phyloP scores from a whole-genome alignment of 345 rosid species.

The Eutrema yunnanense region DNA sequence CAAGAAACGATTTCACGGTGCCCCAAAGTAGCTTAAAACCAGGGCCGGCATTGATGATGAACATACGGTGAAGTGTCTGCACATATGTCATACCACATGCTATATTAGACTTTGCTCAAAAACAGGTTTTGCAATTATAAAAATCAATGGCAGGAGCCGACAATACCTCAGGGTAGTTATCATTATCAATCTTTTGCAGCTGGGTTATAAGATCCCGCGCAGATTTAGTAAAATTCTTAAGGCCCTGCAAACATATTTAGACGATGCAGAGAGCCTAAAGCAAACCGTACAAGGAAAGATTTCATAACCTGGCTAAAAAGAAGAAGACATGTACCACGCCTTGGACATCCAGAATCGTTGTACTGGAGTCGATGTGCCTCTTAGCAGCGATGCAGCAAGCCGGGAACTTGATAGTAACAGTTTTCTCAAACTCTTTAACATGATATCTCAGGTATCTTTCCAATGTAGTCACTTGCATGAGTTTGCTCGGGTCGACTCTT shows the following conservation, averaged over 20 bases:
- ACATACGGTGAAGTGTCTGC: constrained; percentile 90
- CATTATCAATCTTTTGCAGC: constrained; percentile 81
- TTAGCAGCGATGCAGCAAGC: constrained; percentile 83
- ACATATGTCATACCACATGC: constrained; percentile 5
- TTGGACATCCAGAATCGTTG: constrained; percentile 85
- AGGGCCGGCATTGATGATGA: constrained; percentile 82
- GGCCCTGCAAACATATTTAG: constrained; percentile 41
- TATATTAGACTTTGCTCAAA: background rate
- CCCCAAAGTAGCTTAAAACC: constrained; percentile 80
- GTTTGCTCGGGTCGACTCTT: constrained; percentile 63
- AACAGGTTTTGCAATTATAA: background rate
- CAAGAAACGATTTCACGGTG: constrained; percentile 70
- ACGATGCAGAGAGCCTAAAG: background rate
- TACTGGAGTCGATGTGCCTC: constrained; percentile 75
- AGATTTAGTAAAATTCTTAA: constrained; percentile 68
- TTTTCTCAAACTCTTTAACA: constrained; percentile 82
- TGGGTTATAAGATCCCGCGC: constrained; percentile 75
- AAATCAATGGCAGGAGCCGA: background rate
- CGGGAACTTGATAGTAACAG: constrained; percentile 66
- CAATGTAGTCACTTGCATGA: constrained; percentile 73
- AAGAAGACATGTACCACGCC: constrained; percentile 59
- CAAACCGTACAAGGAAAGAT: background rate
- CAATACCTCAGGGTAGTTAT: constrained; percentile 87
- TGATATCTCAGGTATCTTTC: constrained; percentile 79
- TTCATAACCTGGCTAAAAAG: background rate